Evolutionary conservation across 345 rosid genomes (phyloP).

Genomic region (Aurinia saxatilis): DNA sequence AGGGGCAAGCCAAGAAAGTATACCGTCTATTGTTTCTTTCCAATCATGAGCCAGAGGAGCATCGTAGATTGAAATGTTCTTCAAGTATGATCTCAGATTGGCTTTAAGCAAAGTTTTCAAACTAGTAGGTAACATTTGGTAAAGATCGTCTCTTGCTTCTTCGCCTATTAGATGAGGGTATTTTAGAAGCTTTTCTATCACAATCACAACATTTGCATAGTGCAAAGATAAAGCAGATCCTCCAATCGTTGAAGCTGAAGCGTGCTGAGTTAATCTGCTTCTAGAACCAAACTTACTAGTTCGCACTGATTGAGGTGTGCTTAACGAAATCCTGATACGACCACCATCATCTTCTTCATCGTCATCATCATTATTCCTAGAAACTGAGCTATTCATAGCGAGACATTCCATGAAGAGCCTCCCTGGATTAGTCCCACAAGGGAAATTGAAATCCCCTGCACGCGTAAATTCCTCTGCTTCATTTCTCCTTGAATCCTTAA

Average conservation of each 20-base stretch:
- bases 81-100: constrained; percentile 63
- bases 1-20: constrained; percentile 81
- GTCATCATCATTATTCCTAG: constrained; percentile 43
- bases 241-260: constrained; percentile 69
- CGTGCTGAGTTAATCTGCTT: constrained; percentile 45
- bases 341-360: constrained; percentile 31
- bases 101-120: constrained; percentile 54
- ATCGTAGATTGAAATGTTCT: constrained; percentile 81
- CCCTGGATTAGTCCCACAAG: constrained; percentile 75
- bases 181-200: constrained; percentile 78
- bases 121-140: constrained; percentile 89
- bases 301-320: constrained; percentile 31
- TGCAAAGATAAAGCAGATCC: constrained; percentile 88
- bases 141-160: constrained; percentile 91
- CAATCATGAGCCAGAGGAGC: constrained; percentile 94
- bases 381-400: constrained; percentile 58
- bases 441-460: constrained; percentile 60
- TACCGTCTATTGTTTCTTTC: constrained; percentile 74
- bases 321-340: constrained; percentile 33
- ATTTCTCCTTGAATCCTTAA: constrained; percentile 33
- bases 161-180: constrained; percentile 94
- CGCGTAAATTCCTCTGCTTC: constrained; percentile 39
- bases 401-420: constrained; percentile 85
- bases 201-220: constrained; percentile 82
- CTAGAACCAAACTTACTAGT: constrained; percentile 38